phyloP scores from a whole-genome alignment of 768 basidiomycete genomes.

The Aureoboletus auriporus region DNA sequence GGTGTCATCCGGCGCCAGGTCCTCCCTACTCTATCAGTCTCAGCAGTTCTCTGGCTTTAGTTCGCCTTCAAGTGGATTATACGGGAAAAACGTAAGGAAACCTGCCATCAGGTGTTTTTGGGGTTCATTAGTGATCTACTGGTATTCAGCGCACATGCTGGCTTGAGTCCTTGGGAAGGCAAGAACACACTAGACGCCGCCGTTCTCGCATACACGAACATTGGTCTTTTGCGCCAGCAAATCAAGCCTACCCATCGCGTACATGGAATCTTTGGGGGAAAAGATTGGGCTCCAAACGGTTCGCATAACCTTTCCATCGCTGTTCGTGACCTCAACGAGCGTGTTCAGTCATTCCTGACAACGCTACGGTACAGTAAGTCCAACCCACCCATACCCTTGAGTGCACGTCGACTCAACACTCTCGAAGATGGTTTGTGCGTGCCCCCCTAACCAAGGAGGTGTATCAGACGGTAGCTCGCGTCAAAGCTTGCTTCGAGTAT shows the following conservation, averaged over 20 bases:
- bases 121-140: not conserved
- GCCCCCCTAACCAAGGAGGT: conserved; percentile 65
- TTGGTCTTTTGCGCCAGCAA: conserved; percentile 80
- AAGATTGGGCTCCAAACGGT: conserved; percentile 75
- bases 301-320: conserved; percentile 14
- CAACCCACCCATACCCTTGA: not conserved
- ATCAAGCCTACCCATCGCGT: conserved; percentile 72
- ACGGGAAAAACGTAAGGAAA: conserved; percentile 62
- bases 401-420: not conserved
- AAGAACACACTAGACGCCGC: conserved; percentile 82
- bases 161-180: conserved; percentile 81
- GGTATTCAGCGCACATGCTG: conserved; percentile 65
- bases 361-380: conserved; percentile 64
- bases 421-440: conserved; percentile 63
- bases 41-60: conserved; percentile 59
- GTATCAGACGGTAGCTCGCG: conserved; percentile 51
- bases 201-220: conserved; percentile 77
- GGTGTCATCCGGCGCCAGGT: conserved; percentile 83
- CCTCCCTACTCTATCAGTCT: conserved; percentile 66
- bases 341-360: conserved; percentile 73
- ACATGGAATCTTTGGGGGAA: conserved; percentile 75
- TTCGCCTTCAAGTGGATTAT: conserved; percentile 60
- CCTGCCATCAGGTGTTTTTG: not conserved
- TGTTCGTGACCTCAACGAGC: not conserved
- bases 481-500: conserved; percentile 71